Conservation (phyloP, 768 basidiomycete genomes). For the Dioszegia aurantiaca region DNA sequence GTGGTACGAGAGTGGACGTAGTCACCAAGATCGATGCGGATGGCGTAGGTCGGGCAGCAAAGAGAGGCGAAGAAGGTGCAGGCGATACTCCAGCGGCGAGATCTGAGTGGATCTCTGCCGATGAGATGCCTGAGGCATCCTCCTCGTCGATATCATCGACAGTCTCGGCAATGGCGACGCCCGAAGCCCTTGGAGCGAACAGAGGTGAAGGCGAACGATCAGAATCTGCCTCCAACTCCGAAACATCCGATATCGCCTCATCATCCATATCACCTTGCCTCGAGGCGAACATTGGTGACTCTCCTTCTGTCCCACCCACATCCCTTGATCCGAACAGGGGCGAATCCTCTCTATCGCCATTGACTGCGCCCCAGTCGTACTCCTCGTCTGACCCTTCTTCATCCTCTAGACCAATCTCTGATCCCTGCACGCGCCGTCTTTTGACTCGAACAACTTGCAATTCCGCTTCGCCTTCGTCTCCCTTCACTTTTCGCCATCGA, state of each 20-base stretch:
- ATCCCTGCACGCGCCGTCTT: not conserved
- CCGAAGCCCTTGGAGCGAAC: conserved; percentile 1
- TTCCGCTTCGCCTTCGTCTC: conserved; percentile 11
- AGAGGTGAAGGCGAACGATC: conserved; percentile 4
- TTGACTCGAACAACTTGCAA: conserved; percentile 8
- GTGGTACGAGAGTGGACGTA: too few species aligned
- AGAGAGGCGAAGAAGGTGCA: conserved; percentile 5
- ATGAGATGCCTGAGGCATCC: not conserved
- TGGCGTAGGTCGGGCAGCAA: not conserved
- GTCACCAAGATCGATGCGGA: too few species aligned
- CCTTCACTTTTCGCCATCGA: conserved; percentile 16
- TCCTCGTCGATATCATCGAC: not conserved
- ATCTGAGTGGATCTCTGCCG: not conserved
- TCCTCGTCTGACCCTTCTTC: not conserved
- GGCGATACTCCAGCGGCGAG: not conserved
- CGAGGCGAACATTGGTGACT: conserved; percentile 1
- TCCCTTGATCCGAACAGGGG: conserved; percentile 17
- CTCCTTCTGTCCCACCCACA: not conserved
- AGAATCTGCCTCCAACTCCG: not conserved
- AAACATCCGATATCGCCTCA: not conserved
- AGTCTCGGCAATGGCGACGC: not conserved
- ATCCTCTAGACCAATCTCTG: not conserved
- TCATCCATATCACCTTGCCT: conserved; percentile 2
- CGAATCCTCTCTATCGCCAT: conserved; percentile 6
- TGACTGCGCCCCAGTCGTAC: not conserved